Conservation (phyloP, 371 early-diverging fungal species). For the Funneliformis caledonium region DNA sequence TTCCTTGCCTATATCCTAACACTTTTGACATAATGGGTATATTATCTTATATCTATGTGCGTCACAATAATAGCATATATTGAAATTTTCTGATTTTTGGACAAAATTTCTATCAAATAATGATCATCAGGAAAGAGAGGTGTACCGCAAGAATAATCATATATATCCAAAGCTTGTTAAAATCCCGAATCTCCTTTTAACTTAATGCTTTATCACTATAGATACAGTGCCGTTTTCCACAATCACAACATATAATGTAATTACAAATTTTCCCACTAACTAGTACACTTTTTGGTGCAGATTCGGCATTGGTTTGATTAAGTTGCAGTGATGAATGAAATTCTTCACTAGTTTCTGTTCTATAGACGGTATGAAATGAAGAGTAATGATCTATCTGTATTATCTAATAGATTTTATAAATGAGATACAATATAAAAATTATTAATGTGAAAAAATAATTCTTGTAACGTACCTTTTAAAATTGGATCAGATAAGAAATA, state of each 20-base stretch:
- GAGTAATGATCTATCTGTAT: background rate
- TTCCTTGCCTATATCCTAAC: no score
- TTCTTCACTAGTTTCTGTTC: background rate
- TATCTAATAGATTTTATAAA: background rate
- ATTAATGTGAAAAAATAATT: background rate
- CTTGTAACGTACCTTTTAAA: no score
- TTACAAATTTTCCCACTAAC: background rate
- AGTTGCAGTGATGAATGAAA: background rate
- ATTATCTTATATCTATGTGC: no score
- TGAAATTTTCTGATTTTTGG: no score
- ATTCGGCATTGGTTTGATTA: background rate
- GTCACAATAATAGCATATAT: no score
- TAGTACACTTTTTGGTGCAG: background rate
- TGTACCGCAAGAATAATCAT: no score
- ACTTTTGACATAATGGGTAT: no score
- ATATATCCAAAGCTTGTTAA: background rate
- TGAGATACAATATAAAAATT: background rate
- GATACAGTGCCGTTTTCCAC: background rate
- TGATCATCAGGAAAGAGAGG: no score
- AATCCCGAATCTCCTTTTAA: background rate
- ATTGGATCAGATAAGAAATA: background rate
- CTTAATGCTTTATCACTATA: slow-evolving; percentile 4
- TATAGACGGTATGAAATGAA: background rate
- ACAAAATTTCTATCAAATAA: no score
- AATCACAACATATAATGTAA: background rate